Percentiles rank a stretch among this genome's conserved stretches.
Evolutionary conservation across 1,284 basidiomycete genomes (phyloP).

Genomic region (Apiotrichum sp.): DNA sequence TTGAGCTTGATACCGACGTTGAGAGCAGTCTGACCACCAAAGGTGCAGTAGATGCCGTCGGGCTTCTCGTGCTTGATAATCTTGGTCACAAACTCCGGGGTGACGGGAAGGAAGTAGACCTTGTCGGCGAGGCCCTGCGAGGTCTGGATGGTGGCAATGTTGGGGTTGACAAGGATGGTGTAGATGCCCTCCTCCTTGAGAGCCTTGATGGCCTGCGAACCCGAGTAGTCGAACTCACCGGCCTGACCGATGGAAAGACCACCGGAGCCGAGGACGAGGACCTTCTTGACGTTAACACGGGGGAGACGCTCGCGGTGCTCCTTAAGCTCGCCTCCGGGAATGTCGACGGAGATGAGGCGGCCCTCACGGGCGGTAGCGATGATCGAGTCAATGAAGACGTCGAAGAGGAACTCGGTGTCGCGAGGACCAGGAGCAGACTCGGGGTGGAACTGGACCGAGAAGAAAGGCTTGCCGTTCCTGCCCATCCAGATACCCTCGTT

Average conservation of each 20-base stretch:
- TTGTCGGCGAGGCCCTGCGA: constrained; percentile 96
- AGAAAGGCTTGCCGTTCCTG: constrained; percentile 72
- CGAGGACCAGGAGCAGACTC: constrained; percentile 97
- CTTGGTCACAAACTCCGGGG: constrained; percentile 94
- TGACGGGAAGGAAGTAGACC: constrained; percentile 98
- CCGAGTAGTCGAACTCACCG: constrained; percentile 98
- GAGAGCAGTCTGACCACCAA: constrained; percentile 95
- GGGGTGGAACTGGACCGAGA: constrained; percentile 99
- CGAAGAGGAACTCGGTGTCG: constrained; percentile 98
- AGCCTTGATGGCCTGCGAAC: constrained; percentile 98
- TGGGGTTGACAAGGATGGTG: constrained; percentile 96
- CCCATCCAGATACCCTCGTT: constrained; percentile 97
- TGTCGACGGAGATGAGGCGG: constrained; percentile 64
- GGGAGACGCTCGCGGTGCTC: constrained; percentile 69
- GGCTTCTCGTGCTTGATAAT: constrained; percentile 98
- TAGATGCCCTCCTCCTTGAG: constrained; percentile 98
- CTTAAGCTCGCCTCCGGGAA: constrained; percentile 80
- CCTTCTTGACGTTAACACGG: constrained; percentile 75
- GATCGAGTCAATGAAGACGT: constrained; percentile 90
- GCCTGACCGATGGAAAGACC: constrained; percentile 97
- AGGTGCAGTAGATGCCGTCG: constrained; percentile 97
- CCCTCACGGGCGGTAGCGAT: constrained; percentile 66
- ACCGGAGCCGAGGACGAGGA: constrained; percentile 95
- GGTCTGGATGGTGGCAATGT: constrained; percentile 99
- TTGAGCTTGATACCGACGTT: constrained; percentile 97